phyloP scores from a whole-genome alignment of 805 yeast species.

The Ogataea nonfermentans region DNA sequence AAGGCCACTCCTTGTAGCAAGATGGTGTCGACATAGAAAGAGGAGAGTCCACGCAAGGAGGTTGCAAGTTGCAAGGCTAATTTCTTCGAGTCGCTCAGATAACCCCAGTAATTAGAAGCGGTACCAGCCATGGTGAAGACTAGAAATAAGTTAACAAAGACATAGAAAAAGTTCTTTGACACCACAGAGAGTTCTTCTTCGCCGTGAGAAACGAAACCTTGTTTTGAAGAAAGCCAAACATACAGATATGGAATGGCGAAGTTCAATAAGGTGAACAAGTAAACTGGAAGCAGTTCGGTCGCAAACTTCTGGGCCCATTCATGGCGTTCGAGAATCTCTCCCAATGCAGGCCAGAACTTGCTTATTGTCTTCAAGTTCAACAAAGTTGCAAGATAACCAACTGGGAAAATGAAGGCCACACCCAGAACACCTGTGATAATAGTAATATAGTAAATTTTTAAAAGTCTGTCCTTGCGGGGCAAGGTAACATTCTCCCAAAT shows the following conservation, averaged over 20 bases:
- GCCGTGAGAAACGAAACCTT: constrained; percentile 88
- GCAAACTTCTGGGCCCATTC: constrained; percentile 76
- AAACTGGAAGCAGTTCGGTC: constrained; percentile 88
- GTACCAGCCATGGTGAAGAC: constrained; percentile 95
- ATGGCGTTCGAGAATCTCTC: constrained; percentile 58
- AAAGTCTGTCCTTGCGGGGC: constrained; percentile 67
- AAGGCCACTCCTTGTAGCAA: constrained; percentile 83
- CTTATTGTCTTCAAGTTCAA: constrained; percentile 75
- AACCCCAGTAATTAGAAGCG: constrained; percentile 76
- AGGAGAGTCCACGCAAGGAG: constrained; percentile 72
- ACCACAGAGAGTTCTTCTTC: constrained; percentile 91
- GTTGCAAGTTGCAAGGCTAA: constrained; percentile 84
- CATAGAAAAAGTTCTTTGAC: constrained; percentile 89
- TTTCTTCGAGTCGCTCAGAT: constrained; percentile 83
- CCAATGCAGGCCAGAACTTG: constrained; percentile 80
- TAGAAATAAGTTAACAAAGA: constrained; percentile 88
- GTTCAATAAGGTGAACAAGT: constrained; percentile 82
- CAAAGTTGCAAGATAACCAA: constrained; percentile 78
- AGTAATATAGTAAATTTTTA: constrained; percentile 64
- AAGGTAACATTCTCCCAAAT: constrained; percentile 89
- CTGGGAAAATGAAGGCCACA: constrained; percentile 76
- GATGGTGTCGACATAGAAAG: constrained; percentile 87
- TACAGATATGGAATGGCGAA: constrained; percentile 81
- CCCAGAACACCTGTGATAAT: constrained; percentile 65
- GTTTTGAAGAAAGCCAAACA: constrained; percentile 76